These are phyloP conservation scores for Dipteronia dyeriana DNA, from an alignment of 345 rosid genomes.

Conservation along the genomic window DNA sequence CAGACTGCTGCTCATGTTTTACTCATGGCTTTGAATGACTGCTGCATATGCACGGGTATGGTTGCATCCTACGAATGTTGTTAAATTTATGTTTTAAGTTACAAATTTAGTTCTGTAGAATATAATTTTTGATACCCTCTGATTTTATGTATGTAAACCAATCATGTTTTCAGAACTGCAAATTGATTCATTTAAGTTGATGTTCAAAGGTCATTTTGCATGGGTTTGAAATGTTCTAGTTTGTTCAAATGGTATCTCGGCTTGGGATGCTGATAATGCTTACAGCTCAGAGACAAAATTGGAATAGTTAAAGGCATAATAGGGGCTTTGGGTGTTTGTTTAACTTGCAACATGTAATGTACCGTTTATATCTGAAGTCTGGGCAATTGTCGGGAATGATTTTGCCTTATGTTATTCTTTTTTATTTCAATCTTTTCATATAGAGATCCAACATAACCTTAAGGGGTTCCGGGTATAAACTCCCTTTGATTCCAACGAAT, in stretches of 20 bases:
- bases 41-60: slow-evolving; percentile 4
- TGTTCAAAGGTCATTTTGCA: background rate
- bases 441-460: background rate
- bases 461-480: background rate
- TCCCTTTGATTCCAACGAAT: background rate
- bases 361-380: background rate
- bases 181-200: background rate
- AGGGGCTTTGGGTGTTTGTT: background rate
- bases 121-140: background rate
- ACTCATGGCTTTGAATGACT: background rate
- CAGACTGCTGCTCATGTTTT: slow-evolving; percentile 5
- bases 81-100: slow-evolving; percentile 3
- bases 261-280: background rate
- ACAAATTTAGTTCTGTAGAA: slow-evolving; percentile 4
- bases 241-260: background rate
- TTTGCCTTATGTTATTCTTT: background rate
- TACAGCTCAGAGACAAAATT: background rate
- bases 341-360: background rate
- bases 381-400: too few relatives aligned
- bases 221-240: background rate
- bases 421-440: background rate
- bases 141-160: slow-evolving; percentile 10
- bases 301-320: too few relatives aligned
- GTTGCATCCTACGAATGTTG: background rate
- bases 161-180: background rate